Percentiles rank a stretch among this genome's conserved stretches.
Evolutionary conservation across 768 basidiomycete species (phyloP).

Genomic region (Gloeopeniophorella convolvens): DNA sequence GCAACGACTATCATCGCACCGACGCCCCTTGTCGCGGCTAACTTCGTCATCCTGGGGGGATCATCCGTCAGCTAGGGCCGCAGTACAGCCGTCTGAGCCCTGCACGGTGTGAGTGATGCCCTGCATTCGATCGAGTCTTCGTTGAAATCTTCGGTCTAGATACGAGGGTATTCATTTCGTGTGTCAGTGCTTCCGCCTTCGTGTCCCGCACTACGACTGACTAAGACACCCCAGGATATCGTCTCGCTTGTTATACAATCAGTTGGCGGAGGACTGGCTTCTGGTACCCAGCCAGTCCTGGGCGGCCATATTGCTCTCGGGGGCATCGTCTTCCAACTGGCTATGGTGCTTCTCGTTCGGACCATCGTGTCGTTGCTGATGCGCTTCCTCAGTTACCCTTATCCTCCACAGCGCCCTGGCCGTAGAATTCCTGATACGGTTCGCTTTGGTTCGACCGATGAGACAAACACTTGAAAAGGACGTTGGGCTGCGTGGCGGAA

Average conservation of each 20-base stretch:
- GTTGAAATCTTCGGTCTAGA: background rate
- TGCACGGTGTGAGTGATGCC: constrained; percentile 9
- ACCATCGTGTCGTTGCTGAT: background rate
- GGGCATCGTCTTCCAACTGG: constrained; percentile 18
- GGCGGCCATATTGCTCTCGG: constrained; percentile 16
- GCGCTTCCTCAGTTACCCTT: background rate
- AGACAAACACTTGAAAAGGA: background rate
- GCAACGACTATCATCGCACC: constrained; percentile 27
- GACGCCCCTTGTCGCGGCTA: constrained; percentile 19
- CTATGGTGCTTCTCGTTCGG: background rate
- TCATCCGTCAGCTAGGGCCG: constrained; percentile 19
- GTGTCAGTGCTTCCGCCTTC: background rate
- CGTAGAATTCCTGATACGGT: constrained; percentile 7
- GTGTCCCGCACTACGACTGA: background rate
- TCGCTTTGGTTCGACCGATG: background rate
- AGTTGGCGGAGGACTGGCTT: constrained; percentile 25
- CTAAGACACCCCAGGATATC: background rate
- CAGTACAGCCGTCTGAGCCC: constrained; percentile 22
- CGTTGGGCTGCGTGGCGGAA: background rate
- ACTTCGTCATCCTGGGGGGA: constrained; percentile 21
- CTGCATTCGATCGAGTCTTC: background rate
- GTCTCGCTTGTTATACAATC: constrained; percentile 27
- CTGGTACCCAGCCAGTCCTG: constrained; percentile 5
- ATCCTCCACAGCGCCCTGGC: background rate
- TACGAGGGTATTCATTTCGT: constrained; percentile 1